A percentile compares a stretch with the other conserved stretches of the same genome.
Conservation (phyloP, 352 stramenopile species). For the Pythium coloratum region DNA sequence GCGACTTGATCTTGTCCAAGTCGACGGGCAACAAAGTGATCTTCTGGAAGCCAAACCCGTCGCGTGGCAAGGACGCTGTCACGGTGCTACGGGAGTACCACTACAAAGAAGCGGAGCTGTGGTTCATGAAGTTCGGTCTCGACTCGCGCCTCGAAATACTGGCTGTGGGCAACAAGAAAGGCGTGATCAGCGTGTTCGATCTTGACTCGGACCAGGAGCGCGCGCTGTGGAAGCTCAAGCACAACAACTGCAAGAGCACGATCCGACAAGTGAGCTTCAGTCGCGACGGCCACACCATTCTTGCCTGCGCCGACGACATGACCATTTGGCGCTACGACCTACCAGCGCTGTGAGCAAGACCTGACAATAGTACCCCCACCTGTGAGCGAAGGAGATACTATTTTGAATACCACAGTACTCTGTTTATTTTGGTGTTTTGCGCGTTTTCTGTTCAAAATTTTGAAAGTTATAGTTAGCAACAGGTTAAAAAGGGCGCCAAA, state of each 20-base stretch:
- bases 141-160: slow-evolving; percentile 76
- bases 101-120: slow-evolving; percentile 81
- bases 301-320: slow-evolving; percentile 73
- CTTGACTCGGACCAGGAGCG: slow-evolving; percentile 71
- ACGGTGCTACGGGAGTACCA: slow-evolving; percentile 83
- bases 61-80: slow-evolving; percentile 73
- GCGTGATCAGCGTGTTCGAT: slow-evolving; percentile 77
- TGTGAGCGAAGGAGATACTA: neutral
- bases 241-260: slow-evolving; percentile 76
- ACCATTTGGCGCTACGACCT: slow-evolving; percentile 79
- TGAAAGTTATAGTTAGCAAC: slow-evolving; percentile 29
- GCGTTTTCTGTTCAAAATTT: slow-evolving; percentile 32
- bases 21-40: slow-evolving; percentile 88
- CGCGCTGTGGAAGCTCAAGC: slow-evolving; percentile 66
- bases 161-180: slow-evolving; percentile 83
- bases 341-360: slow-evolving; percentile 4
- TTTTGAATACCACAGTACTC: slow-evolving; percentile 2
- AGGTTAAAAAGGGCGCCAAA: slow-evolving; percentile 24
- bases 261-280: slow-evolving; percentile 82
- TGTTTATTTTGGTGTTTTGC: slow-evolving; percentile 8
- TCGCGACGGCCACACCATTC: slow-evolving; percentile 63
- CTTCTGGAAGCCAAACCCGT: slow-evolving; percentile 91
- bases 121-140: slow-evolving; percentile 87
- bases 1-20: slow-evolving; percentile 79
- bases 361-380: neutral